Evolutionary conservation across 2,329 filamentous ascomycete genomes (phyloP), one percentile per base, ranked within the genome.

Genomic region (Curvularia hawaiiensis): DNA sequence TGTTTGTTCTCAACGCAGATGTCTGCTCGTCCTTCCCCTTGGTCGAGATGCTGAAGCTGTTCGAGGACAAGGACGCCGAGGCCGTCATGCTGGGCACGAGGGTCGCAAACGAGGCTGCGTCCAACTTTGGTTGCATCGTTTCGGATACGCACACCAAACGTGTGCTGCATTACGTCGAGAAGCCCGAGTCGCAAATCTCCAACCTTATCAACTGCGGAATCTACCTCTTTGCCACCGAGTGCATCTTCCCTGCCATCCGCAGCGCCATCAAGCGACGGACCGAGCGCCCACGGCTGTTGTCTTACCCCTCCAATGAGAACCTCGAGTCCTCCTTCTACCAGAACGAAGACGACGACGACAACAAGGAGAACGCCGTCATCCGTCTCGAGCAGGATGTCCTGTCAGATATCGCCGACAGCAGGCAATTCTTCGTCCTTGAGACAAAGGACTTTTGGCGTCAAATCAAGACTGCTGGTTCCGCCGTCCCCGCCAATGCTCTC

Each of bases 401-500:
- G 58, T 90, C 92, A 50, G 94, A 98, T 73, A 88, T 98, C 72
- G 94, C 95, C 60, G 95, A 98, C 79, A 97, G 87, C 85, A 95
- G 96, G 80, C 91, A 95, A 78, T 99, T 99, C 83, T 98, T 92
- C 79, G 95, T 98, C 31, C 90, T 97, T 77, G 95, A 99, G 82
- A 98, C 94, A 65, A 96, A 96, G 82, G 95, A 98, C 78, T 99
- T 99, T 79, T 99, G 95, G 95, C 92, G 95, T 69, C 95, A 99
- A 83, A 98, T 99, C 85, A 99, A 99, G 86, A 97, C 95, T 1
- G 95, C 95, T 59, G 95, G 95, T 59, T 98, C 94, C 6, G 95
- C 95, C 49, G 92, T 99, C 28, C 95, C 95, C 16, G 95, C 95
- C 62, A 98, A 98, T 73, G 95, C 95, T 14, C 85, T 99, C 33